A percentile compares a stretch with the other conserved stretches of the same genome.
These are phyloP conservation scores for Backusella australiensis DNA, from an alignment of 192 early-diverging fungal species.

Conservation along the genomic window DNA sequence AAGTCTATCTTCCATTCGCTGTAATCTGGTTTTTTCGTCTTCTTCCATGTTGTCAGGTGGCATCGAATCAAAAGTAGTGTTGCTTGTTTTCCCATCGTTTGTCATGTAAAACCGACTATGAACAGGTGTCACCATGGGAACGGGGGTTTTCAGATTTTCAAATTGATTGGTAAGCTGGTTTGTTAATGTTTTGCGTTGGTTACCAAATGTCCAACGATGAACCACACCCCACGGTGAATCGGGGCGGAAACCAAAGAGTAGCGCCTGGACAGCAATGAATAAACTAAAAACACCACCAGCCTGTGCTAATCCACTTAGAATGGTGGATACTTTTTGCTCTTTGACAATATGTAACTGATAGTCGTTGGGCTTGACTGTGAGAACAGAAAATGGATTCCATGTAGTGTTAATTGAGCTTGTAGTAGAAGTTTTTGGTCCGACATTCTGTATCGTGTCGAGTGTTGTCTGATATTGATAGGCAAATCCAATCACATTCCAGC, in stretches of 20 bases:
- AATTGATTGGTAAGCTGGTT: not conserved
- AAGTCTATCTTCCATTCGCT: conserved; percentile 14
- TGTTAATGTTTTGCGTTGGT: not conserved
- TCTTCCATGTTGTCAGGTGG: not conserved
- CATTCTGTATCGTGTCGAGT: not conserved
- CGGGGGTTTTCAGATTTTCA: not conserved
- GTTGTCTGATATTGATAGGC: not conserved
- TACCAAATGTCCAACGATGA: conserved; percentile 13
- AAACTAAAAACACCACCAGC: conserved; percentile 15
- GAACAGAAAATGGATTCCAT: not conserved
- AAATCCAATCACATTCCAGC: not conserved
- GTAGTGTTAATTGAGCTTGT: not conserved
- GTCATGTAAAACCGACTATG: not conserved
- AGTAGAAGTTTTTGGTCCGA: not conserved
- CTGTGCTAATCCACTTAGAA: not conserved
- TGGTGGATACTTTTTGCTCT: conserved; percentile 1
- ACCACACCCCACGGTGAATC: conserved; percentile 15
- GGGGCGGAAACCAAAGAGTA: conserved; percentile 17
- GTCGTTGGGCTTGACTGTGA: not conserved
- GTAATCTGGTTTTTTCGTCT: not conserved
- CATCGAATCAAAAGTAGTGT: not conserved
- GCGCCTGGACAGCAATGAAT: not conserved
- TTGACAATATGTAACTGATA: not conserved
- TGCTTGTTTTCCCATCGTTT: not conserved
- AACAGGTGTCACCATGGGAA: not conserved